A percentile compares a stretch with the other conserved stretches of the same genome.
These are phyloP conservation scores for Penicillium frequentans DNA, from an alignment of 2,329 filamentous ascomycete species.

Conservation along the genomic window DNA sequence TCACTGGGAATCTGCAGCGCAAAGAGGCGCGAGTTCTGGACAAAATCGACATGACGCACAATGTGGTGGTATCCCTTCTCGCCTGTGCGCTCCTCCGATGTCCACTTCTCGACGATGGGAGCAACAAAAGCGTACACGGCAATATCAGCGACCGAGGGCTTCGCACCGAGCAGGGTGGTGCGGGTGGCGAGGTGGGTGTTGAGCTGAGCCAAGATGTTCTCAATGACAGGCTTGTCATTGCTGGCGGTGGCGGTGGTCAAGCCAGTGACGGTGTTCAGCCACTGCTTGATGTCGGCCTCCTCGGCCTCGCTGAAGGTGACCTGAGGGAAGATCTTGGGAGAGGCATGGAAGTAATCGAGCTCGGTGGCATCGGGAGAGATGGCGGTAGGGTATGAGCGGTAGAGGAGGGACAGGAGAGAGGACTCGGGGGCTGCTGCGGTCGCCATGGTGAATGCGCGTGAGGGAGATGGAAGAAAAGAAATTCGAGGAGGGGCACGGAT, in stretches of 20 bases:
- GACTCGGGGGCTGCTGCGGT: constrained; percentile 40
- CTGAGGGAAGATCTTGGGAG: constrained; percentile 65
- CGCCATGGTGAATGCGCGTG: constrained; percentile 29
- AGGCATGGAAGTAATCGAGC: constrained; percentile 46
- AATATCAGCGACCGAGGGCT: constrained; percentile 85
- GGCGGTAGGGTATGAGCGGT: constrained; percentile 44
- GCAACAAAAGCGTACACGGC: constrained; percentile 78
- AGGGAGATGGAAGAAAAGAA: constrained; percentile 25
- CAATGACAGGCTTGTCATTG: constrained; percentile 56
- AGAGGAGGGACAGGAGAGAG: constrained; percentile 46
- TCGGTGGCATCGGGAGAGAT: constrained; percentile 43
- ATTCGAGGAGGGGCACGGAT: constrained; percentile 33
- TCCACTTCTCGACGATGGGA: constrained; percentile 76
- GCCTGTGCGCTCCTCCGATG: constrained; percentile 81
- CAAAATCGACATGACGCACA: constrained; percentile 88
- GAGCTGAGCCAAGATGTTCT: constrained; percentile 71
- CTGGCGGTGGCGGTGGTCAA: constrained; percentile 55
- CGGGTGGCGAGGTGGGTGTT: constrained; percentile 86
- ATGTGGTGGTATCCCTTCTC: constrained; percentile 88
- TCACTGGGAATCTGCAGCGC: constrained; percentile 67
- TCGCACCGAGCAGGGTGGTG: constrained; percentile 84
- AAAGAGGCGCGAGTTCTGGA: constrained; percentile 79
- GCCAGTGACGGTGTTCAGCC: constrained; percentile 75
- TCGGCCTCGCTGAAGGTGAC: constrained; percentile 75
- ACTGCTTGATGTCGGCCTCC: constrained; percentile 84